Evolutionary conservation across 1,139 yeast species (phyloP).

Genomic region (Wickerhamiella infanticola): DNA sequence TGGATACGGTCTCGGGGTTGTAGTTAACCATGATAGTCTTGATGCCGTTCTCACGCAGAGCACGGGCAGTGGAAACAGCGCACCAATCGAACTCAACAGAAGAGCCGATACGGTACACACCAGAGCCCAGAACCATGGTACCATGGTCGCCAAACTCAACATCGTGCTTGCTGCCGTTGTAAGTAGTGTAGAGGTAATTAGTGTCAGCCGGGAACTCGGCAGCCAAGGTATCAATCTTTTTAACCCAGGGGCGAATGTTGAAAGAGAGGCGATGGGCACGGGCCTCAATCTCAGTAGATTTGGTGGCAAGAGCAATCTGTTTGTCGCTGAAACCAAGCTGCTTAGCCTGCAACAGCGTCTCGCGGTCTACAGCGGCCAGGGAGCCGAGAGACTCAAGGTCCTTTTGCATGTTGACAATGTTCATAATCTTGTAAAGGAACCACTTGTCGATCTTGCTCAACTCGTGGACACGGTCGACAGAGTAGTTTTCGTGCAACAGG

Average conservation of each 20-base stretch:
- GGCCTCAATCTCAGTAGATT: constrained; percentile 57
- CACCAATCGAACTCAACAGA: constrained; percentile 99
- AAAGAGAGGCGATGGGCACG: constrained; percentile 33
- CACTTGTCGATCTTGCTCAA: constrained; percentile 87
- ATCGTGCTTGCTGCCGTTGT: constrained; percentile 80
- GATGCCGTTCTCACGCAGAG: constrained; percentile 72
- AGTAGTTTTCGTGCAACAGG: constrained; percentile 58
- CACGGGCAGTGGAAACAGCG: constrained; percentile 93
- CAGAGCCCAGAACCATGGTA: constrained; percentile 89
- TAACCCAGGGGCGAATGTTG: constrained; percentile 83
- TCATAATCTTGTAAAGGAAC: constrained; percentile 86
- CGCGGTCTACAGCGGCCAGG: constrained; percentile 23
- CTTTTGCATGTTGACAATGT: constrained; percentile 77
- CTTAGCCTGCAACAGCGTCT: constrained; percentile 51
- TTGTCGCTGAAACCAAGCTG: constrained; percentile 90
- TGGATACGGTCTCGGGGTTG: constrained; percentile 96
- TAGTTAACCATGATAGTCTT: constrained; percentile 94
- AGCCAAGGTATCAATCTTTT: constrained; percentile 92
- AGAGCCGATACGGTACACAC: constrained; percentile 96
- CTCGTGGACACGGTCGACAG: constrained; percentile 85
- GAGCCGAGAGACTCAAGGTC: constrained; percentile 54
- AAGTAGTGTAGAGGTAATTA: constrained; percentile 89
- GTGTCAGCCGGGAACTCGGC: constrained; percentile 98
- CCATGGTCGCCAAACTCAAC: constrained; percentile 79
- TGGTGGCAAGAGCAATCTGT: constrained; percentile 70